A percentile compares a stretch with the other conserved stretches of the same genome.
phyloP scores from a whole-genome alignment of 768 basidiomycete species.

The Boletus huronensis region DNA sequence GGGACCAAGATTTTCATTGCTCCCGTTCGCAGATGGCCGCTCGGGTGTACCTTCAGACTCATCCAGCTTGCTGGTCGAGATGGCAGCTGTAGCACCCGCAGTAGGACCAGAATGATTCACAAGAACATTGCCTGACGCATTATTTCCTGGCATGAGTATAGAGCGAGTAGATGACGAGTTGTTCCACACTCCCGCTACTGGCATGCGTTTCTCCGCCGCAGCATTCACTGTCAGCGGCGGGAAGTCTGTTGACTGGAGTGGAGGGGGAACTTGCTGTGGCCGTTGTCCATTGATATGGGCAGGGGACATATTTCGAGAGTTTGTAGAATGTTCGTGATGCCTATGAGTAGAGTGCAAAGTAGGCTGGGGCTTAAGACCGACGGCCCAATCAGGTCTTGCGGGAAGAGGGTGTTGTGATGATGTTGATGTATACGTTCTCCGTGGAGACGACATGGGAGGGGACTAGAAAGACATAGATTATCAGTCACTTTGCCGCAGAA shows the following conservation, averaged over 20 bases:
- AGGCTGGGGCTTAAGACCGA: constrained; percentile 75
- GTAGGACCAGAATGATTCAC: constrained; percentile 36
- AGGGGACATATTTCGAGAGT: constrained; percentile 39
- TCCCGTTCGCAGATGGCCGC: constrained; percentile 46
- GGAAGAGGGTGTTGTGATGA: constrained; percentile 78
- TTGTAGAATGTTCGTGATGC: constrained; percentile 48
- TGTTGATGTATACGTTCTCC: constrained; percentile 70
- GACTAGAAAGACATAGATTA: constrained; percentile 44
- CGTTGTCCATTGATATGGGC: constrained; percentile 35
- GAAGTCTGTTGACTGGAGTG: constrained; percentile 62
- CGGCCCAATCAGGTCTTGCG: constrained; percentile 84
- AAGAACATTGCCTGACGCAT: constrained; percentile 32
- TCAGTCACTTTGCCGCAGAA: constrained; percentile 7
- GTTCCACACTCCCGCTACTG: constrained; percentile 69
- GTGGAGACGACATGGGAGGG: constrained; percentile 77
- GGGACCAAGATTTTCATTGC: constrained; percentile 37
- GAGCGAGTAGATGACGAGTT: constrained; percentile 51
- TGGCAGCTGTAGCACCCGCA: constrained; percentile 2
- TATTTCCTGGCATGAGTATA: constrained; percentile 44
- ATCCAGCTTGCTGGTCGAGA: constrained; percentile 32
- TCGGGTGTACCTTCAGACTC: constrained; percentile 48
- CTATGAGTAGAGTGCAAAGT: constrained; percentile 54
- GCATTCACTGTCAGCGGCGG: constrained; percentile 55
- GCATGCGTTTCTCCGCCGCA: constrained; percentile 49
- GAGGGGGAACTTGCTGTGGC: constrained; percentile 35